Base-by-base conservation (phyloP, 768 basidiomycete genomes). In the Termitomyces sp. region DNA sequence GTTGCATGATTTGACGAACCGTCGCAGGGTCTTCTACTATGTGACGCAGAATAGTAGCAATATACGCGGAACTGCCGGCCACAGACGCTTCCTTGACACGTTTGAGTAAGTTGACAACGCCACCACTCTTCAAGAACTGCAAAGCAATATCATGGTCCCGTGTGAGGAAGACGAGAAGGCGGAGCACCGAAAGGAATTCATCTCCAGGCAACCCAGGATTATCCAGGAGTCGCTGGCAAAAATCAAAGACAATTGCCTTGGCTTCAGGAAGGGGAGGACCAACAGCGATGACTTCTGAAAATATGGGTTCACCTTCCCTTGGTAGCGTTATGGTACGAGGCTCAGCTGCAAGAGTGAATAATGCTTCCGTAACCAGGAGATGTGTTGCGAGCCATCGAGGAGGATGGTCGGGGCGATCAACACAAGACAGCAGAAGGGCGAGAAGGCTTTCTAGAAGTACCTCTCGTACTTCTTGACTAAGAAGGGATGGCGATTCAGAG, bases 311-410 rank as follows among this genome's bases (percentile, higher is more conserved):
- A 28, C 79, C 84, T 63, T 91, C 87, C 62, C 85, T 86, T 1
- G 91, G 90, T 7, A 90, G 65, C 5, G 78, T 70, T 57, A 90
- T 82, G 4, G 78, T 64, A 49, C 80, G 77, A 55, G 94, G 87
- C 42, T 88, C 88, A 51, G 91, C 89, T 1, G 87, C 83, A 20
- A 88, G 74, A 18, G 85, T 85, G 33, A 98, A 79, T 47, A 98
- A 73, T 18, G 88, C 84, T 67, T 99, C 94, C 6, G 87, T 86
- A 51, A 95, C 89, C 13, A 97, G 81, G 13, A 98, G 77, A 64
- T 89, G 85, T 2, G 91, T 81, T 1, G 94, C 86, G 5, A 96
- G 80, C 97, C 97, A 99, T 65, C 83, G 86, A 9, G 96, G 94
- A 31, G 82, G 77, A 52, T 82, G 81, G n/a, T 80, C 80, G 2